Evolutionary conservation across 2,329 filamentous ascomycete species (phyloP).

Genomic region (Diaporthe ampelina): DNA sequence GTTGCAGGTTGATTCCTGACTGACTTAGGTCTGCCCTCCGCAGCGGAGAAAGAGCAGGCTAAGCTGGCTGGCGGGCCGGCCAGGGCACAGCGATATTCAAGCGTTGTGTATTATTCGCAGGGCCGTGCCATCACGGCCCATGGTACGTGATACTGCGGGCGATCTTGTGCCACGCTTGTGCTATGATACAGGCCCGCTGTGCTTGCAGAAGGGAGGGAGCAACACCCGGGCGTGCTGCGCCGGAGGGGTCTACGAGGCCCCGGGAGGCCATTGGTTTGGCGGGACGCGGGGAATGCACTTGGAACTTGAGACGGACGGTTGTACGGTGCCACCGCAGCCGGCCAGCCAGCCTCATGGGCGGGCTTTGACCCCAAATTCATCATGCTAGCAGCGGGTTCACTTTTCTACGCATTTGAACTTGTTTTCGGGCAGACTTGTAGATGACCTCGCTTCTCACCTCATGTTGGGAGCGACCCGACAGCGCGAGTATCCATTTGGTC

Average conservation of each 20-base stretch:
- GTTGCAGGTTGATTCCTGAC: constrained; percentile 3
- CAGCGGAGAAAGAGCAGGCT: background rate
- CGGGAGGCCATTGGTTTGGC: background rate
- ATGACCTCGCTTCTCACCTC: background rate
- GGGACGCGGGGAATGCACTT: constrained; percentile 1
- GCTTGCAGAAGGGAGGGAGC: background rate
- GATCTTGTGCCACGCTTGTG: constrained; percentile 21
- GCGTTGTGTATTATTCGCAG: background rate
- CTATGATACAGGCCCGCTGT: background rate
- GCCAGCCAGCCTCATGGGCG: background rate
- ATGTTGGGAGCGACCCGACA: background rate
- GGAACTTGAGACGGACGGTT: background rate
- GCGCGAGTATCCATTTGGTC: constrained; percentile 4
- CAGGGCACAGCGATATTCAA: no score
- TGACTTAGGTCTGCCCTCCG: background rate
- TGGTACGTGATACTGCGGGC: constrained; percentile 12
- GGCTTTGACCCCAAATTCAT: background rate
- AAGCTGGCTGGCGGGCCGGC: no score
- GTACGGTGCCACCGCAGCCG: constrained; percentile 3
- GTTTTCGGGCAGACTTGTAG: background rate
- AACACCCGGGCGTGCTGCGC: background rate
- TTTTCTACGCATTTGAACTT: background rate
- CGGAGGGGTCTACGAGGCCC: background rate
- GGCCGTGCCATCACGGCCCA: background rate
- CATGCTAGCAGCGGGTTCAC: background rate